Evolutionary conservation across 2,329 filamentous ascomycete genomes (phyloP).

Genomic region (Hypoxylon sp.): DNA sequence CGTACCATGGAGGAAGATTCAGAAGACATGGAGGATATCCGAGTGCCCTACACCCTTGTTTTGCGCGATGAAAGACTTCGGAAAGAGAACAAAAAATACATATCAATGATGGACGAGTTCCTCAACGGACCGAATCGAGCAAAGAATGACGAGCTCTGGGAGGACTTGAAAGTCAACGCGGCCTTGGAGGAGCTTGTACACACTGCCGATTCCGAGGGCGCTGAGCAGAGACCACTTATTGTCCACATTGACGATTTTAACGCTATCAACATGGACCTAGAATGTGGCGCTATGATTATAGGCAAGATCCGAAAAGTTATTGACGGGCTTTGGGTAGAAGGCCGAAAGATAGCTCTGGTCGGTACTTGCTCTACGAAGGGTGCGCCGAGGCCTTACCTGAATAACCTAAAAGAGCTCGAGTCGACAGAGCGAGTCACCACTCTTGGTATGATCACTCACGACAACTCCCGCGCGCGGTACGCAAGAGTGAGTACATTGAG

Average conservation of each 20-base stretch:
- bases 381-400: slow-evolving; percentile 61
- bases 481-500: slow-evolving; percentile 2
- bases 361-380: slow-evolving; percentile 79
- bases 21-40: slow-evolving; percentile 22
- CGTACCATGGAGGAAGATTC: slow-evolving; percentile 35
- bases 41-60: slow-evolving; percentile 38
- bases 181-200: slow-evolving; percentile 70
- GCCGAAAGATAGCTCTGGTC: slow-evolving; percentile 80
- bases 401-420: slow-evolving; percentile 58
- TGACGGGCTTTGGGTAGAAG: slow-evolving; percentile 78
- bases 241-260: slow-evolving; percentile 86
- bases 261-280: slow-evolving; percentile 78
- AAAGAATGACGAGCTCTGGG: slow-evolving; percentile 67
- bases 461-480: background rate
- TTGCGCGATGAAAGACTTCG: slow-evolving; percentile 42
- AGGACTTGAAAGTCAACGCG: slow-evolving; percentile 72
- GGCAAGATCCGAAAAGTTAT: slow-evolving; percentile 78
- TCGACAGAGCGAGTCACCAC: slow-evolving; percentile 56
- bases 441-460: slow-evolving; percentile 20
- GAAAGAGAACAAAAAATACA: slow-evolving; percentile 49
- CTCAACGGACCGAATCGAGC: slow-evolving; percentile 59
- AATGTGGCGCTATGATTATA: slow-evolving; percentile 77
- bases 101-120: slow-evolving; percentile 62
- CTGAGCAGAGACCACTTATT: slow-evolving; percentile 69
- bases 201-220: slow-evolving; percentile 58